These are phyloP conservation scores for Eutypella sp. DNA, from an alignment of 2,329 filamentous ascomycete species.

Conservation along the genomic window DNA sequence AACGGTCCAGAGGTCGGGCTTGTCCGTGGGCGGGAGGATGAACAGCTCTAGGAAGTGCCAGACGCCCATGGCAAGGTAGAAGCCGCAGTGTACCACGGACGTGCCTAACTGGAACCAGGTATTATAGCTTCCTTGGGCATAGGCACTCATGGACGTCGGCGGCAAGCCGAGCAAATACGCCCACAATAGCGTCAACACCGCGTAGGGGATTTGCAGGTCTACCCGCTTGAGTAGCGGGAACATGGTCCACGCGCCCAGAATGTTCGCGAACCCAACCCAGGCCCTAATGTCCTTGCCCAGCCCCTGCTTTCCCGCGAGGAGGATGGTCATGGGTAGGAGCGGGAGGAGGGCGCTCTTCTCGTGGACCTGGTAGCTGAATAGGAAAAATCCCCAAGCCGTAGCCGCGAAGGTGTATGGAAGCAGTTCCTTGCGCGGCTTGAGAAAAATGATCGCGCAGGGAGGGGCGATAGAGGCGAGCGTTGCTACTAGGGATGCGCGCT, in stretches of 20 bases:
- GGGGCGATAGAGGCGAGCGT: conserved; percentile 75
- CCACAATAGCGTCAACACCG: conserved; percentile 81
- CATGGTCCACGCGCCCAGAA: conserved; percentile 87
- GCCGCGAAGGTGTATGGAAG: conserved; percentile 76
- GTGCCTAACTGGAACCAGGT: conserved; percentile 54
- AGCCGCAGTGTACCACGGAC: conserved; percentile 63
- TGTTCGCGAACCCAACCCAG: conserved; percentile 96
- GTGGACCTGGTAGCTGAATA: conserved; percentile 97
- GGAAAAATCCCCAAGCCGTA: conserved; percentile 93
- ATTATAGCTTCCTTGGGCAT: conserved; percentile 49
- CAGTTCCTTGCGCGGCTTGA: conserved; percentile 70
- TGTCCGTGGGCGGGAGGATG: conserved; percentile 62
- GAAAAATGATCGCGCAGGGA: conserved; percentile 73
- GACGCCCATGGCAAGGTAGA: conserved; percentile 70
- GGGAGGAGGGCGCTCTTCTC: conserved; percentile 96
- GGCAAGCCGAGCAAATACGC: conserved; percentile 85
- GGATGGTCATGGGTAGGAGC: conserved; percentile 84
- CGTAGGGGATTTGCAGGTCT: conserved; percentile 77
- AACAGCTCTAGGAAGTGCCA: conserved; percentile 79
- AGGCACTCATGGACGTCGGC: conserved; percentile 66
- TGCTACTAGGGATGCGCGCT: conserved; percentile 66
- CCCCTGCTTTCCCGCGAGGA: conserved; percentile 74
- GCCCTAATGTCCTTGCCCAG: conserved; percentile 70
- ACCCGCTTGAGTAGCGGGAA: conserved; percentile 86
- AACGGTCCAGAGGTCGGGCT: conserved; percentile 94